Evolutionary conservation across 1,284 basidiomycete species (phyloP), one percentile per base, ranked within the genome.

Genomic region (Meripilus lineatus): DNA sequence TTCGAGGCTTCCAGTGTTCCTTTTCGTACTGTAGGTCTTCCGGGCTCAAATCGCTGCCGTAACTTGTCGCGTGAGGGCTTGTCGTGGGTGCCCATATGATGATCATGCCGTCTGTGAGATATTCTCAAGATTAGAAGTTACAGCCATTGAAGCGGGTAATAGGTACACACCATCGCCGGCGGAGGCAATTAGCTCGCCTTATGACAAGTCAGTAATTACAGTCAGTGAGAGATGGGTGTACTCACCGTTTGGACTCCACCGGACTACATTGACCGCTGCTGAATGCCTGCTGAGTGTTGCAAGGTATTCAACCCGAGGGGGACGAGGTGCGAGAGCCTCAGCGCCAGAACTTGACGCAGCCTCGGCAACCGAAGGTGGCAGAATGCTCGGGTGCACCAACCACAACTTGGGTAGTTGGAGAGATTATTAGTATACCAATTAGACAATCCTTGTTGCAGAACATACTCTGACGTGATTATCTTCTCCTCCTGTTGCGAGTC

Each of bases 381-480:
- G 68, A 45, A 94, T 89, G 60, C 94, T 89, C 7, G 93, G 93
- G 62, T 94, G 80, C 18, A 96, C 88, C 79, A 91, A 86, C 93
- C 93, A 97, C 52, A 96, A 65, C 93, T 95, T 30, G 20, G 8
- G 10, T 38, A 22, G 32, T 30, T 15, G 13, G 25, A 28, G 21
- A 23, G 20, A 42, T 44, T 18, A 33, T 42, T 24, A 39, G 18
- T 32, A 25, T n/a, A n/a, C 23, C 20, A 36, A 20, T 5, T 22
- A 22, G 1, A 6, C 15, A 20, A 0, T 8, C n/a, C 34, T 6
- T 30, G 14, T 20, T 23, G 10, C 14, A 20, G 20, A 18, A 79
- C 89, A 65, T 58, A 97, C 93, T 62, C 94, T 74, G 57, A 98
- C 92, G 71, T 95, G 89, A 62, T 95, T 97, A 64, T 99, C 95